phyloP scores from a whole-genome alignment of 2,329 filamentous ascomycete genomes.

The Xylaria digitata region DNA sequence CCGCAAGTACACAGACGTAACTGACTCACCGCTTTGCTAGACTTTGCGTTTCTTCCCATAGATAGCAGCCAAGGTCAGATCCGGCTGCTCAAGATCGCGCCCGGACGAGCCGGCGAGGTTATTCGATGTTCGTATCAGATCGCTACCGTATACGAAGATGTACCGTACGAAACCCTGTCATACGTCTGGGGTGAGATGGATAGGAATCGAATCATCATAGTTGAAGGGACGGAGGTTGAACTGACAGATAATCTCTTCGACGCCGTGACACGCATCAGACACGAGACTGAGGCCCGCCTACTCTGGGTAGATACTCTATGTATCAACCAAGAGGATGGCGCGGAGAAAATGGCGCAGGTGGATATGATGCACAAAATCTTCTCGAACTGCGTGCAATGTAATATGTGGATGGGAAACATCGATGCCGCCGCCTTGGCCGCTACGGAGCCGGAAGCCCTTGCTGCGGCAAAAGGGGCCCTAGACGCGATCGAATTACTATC shows the following conservation, averaged over 20 bases:
- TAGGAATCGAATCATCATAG: conserved; percentile 6
- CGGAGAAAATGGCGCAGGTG: conserved; percentile 45
- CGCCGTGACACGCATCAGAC: conserved; percentile 24
- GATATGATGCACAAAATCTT: conserved; percentile 46
- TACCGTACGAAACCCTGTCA: conserved; percentile 34
- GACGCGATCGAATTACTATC: conserved; percentile 28
- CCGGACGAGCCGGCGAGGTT: conserved; percentile 21
- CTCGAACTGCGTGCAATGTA: conserved; percentile 27
- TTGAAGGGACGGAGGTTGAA: conserved; percentile 27
- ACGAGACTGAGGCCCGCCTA: conserved; percentile 15
- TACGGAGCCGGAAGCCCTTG: conserved; percentile 23
- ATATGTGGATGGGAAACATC: conserved; percentile 35
- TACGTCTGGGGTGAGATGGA: conserved; percentile 36
- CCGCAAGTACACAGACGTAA: not conserved
- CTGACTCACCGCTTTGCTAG: conserved; percentile 6
- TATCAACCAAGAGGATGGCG: conserved; percentile 45
- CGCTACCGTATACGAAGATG: conserved; percentile 12
- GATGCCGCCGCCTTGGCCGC: conserved; percentile 7
- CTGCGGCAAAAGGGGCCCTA: conserved; percentile 25
- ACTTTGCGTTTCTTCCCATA: conserved; percentile 28
- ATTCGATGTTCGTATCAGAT: conserved; percentile 32
- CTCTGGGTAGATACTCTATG: conserved; percentile 47
- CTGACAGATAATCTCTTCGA: conserved; percentile 36
- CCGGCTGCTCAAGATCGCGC: conserved; percentile 34
- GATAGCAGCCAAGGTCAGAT: conserved; percentile 32